phyloP scores from a whole-genome alignment of 805 yeast species.

The Lipomyces sp. region DNA sequence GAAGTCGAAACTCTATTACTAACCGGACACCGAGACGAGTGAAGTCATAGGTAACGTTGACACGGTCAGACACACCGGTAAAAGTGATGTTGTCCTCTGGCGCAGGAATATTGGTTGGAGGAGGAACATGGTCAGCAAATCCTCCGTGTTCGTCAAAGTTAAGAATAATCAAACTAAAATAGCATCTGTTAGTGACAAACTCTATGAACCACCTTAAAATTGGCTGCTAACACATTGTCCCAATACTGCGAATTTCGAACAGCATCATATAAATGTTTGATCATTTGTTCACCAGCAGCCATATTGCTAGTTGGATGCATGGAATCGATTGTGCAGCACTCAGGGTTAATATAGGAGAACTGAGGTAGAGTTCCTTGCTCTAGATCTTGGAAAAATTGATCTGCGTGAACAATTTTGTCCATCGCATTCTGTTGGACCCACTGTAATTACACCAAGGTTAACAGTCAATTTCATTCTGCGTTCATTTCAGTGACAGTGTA shows the following conservation, averaged over 20 bases:
- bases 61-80: not conserved
- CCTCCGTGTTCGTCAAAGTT: slow-evolving; percentile 14
- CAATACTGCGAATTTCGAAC: slow-evolving; percentile 11
- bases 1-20: not conserved
- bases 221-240: slow-evolving; percentile 9
- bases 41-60: slow-evolving; percentile 5
- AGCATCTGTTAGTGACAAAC: not conserved
- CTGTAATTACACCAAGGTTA: not conserved
- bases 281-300: slow-evolving; percentile 15
- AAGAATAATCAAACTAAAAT: slow-evolving; percentile 5
- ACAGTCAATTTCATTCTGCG: not conserved
- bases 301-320: slow-evolving; percentile 14
- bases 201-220: not conserved
- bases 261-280: slow-evolving; percentile 17
- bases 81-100: slow-evolving; percentile 13
- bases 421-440: slow-evolving; percentile 10
- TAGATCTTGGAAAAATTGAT: slow-evolving; percentile 7
- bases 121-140: slow-evolving; percentile 11
- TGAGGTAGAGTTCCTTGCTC: slow-evolving; percentile 13
- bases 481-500: not conserved
- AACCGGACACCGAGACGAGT: slow-evolving; percentile 15
- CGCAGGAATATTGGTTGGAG: slow-evolving; percentile 9
- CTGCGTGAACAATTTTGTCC: slow-evolving; percentile 4
- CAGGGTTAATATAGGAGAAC: slow-evolving; percentile 15
- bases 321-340: slow-evolving; percentile 13